A percentile compares a stretch with the other conserved stretches of the same genome.
Conservation (phyloP, 148 eudicot genomes). For the Chenopodium album region DNA sequence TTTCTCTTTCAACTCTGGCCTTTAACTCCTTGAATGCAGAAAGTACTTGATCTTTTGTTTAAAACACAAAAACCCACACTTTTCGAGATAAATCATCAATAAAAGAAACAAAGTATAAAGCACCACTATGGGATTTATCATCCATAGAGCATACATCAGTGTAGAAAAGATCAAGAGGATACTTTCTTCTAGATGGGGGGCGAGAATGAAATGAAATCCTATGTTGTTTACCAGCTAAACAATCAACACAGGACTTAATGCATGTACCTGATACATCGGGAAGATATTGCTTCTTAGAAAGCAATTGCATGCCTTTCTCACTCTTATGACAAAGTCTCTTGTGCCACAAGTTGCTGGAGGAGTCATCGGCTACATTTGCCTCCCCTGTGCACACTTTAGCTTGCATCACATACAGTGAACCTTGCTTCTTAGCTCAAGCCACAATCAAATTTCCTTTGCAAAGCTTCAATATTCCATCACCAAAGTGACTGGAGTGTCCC, state of each 20-base stretch:
- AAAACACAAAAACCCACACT: constrained; percentile 20
- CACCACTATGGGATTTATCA: constrained; percentile 19
- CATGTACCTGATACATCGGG: not conserved
- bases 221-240: constrained; percentile 22
- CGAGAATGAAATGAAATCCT: constrained; percentile 8
- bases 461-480: constrained; percentile 15
- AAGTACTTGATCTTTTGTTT: constrained; percentile 9
- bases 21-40: constrained; percentile 23
- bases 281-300: not conserved
- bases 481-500: not conserved
- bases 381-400: not conserved
- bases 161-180: constrained; percentile 16
- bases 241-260: constrained; percentile 15
- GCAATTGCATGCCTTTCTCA: not conserved
- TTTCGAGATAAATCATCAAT: constrained; percentile 24
- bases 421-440: constrained; percentile 4
- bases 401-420: not conserved
- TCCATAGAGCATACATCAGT: constrained; percentile 21
- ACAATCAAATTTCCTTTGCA: not conserved
- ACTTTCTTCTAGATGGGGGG: constrained; percentile 16
- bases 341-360: constrained; percentile 17
- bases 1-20: constrained; percentile 12
- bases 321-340: constrained; percentile 10
- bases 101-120: constrained; percentile 22
- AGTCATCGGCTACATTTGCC: constrained; percentile 6